Conservation (phyloP, 768 basidiomycete genomes). For the Leccinellum rugosiceps region DNA sequence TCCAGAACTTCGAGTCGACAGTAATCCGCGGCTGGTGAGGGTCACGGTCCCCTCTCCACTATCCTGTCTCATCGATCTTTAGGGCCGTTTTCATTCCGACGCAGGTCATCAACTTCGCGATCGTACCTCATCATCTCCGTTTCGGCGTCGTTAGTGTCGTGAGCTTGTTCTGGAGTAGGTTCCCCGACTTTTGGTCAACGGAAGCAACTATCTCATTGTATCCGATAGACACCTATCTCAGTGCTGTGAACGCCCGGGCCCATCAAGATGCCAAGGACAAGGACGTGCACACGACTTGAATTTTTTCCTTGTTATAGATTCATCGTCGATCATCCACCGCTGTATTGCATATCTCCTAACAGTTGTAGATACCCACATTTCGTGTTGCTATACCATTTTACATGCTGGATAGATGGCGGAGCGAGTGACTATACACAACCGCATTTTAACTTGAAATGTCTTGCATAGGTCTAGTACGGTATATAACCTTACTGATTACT, state of each 20-base stretch:
- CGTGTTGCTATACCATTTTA: conserved; percentile 7
- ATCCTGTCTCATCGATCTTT: background rate
- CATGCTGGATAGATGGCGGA: background rate
- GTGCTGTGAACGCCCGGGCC: conserved; percentile 45
- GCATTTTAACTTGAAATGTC: background rate
- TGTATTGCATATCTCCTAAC: conserved; percentile 12
- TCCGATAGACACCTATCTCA: conserved; percentile 58
- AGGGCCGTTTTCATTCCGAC: conserved; percentile 76
- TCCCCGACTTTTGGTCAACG: background rate
- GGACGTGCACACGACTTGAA: conserved; percentile 1
- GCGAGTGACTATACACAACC: background rate
- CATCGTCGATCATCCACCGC: background rate
- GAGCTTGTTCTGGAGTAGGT: conserved; percentile 80
- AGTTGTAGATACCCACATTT: conserved; percentile 5
- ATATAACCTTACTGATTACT: too few relatives aligned
- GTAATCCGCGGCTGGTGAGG: conserved; percentile 72
- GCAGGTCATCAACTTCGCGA: conserved; percentile 73
- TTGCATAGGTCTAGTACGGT: too few relatives aligned
- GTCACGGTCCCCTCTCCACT: background rate
- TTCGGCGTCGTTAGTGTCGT: conserved; percentile 74
- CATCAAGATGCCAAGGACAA: conserved; percentile 2
- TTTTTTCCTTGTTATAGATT: background rate
- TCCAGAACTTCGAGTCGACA: conserved; percentile 68
- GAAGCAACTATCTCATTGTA: background rate
- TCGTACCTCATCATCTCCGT: conserved; percentile 75